These are phyloP conservation scores for Lentinus brumalis DNA, from an alignment of 768 basidiomycete species.

Conservation along the genomic window DNA sequence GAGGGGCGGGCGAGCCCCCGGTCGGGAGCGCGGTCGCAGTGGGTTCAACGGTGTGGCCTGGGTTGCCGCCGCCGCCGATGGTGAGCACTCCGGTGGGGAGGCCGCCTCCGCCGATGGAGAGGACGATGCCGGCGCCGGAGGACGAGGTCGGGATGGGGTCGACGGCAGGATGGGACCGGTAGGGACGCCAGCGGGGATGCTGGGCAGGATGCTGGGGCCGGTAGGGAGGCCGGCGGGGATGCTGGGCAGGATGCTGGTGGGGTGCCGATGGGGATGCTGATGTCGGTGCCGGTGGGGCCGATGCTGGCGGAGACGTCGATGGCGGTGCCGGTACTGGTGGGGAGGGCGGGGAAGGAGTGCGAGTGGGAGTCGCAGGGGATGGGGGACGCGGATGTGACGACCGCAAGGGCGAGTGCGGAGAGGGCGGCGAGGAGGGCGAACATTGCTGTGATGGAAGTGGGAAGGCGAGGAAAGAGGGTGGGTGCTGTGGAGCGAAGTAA, in stretches of 20 bases:
- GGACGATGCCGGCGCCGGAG: neutral
- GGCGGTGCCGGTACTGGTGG: neutral
- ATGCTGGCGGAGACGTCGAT: neutral
- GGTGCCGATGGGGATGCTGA: neutral
- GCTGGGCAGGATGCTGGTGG: neutral
- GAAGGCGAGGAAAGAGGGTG: neutral
- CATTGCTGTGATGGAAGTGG: neutral
- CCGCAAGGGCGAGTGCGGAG: conserved; percentile 8
- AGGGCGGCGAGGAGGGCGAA: conserved; percentile 8
- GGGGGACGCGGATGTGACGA: neutral
- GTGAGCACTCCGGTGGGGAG: neutral
- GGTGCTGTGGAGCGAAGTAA: neutral
- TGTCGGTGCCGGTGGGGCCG: neutral
- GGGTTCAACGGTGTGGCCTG: no score
- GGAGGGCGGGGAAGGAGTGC: neutral
- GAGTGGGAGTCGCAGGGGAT: neutral
- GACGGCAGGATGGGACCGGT: neutral
- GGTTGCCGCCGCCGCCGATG: no score
- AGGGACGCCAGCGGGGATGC: neutral
- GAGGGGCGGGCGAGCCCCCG: no score
- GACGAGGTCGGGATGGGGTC: neutral
- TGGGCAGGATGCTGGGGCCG: neutral
- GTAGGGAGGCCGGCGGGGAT: neutral
- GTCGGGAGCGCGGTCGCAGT: no score
- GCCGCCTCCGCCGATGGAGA: neutral